Percentiles rank a stretch among this genome's conserved stretches.
These are phyloP conservation scores for Pythium coloratum DNA, from an alignment of 352 stramenopile species.

Conservation along the genomic window DNA sequence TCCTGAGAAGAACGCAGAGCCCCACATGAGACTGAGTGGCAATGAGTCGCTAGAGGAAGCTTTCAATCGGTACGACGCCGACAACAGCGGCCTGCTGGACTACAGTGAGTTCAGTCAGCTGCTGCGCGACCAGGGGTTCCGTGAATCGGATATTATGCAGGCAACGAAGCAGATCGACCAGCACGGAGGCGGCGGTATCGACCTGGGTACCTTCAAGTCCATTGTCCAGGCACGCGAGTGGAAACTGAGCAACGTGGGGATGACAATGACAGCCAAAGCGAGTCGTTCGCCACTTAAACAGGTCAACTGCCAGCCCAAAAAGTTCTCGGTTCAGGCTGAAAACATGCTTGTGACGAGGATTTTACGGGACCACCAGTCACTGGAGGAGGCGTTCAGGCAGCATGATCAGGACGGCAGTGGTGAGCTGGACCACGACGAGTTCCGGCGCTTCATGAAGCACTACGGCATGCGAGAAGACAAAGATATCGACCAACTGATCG, in stretches of 20 bases:
- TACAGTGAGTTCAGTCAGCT: constrained; percentile 35
- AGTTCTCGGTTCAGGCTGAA: constrained; percentile 1
- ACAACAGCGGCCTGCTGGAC: constrained; percentile 36
- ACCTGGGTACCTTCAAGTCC: constrained; percentile 30
- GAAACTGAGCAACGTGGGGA: constrained; percentile 14
- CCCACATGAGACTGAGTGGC: constrained; percentile 4
- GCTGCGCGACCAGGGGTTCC: constrained; percentile 40
- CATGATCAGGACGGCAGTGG: constrained; percentile 43
- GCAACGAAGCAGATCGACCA: constrained; percentile 34
- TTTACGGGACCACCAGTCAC: constrained; percentile 35
- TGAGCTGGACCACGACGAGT: constrained; percentile 49
- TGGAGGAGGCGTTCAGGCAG: constrained; percentile 39
- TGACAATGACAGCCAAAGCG: not conserved
- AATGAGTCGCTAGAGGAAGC: constrained; percentile 20
- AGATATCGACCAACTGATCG: constrained; percentile 40
- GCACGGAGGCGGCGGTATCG: constrained; percentile 7
- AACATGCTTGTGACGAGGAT: constrained; percentile 31
- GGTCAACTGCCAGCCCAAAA: not conserved
- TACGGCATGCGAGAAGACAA: constrained; percentile 41
- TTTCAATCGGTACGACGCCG: constrained; percentile 45
- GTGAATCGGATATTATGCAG: constrained; percentile 28
- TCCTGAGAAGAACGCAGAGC: not conserved
- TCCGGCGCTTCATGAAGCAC: constrained; percentile 53
- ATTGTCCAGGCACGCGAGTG: constrained; percentile 27
- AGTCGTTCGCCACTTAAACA: not conserved